A percentile compares a stretch with the other conserved stretches of the same genome.
Conservation (phyloP, 2,329 filamentous ascomycete species). For the Phialocephala sp. region DNA sequence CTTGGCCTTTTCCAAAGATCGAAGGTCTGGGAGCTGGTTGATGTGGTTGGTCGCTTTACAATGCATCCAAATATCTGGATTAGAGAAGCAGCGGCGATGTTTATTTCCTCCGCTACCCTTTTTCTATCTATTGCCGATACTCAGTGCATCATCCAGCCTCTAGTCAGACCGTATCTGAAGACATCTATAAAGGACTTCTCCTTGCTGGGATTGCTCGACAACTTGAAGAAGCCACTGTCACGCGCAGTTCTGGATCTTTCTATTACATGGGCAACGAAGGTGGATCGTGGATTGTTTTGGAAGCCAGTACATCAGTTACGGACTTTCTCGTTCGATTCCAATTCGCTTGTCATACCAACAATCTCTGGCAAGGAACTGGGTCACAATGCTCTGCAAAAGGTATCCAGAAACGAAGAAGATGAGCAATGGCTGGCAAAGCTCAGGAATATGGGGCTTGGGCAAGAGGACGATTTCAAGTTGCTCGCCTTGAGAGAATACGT, state of each 20-base stretch:
- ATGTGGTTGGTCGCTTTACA: constrained; percentile 82
- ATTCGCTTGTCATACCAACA: constrained; percentile 53
- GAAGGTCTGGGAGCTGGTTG: constrained; percentile 86
- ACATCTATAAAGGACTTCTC: constrained; percentile 71
- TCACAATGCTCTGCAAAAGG: constrained; percentile 62
- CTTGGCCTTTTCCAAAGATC: constrained; percentile 85
- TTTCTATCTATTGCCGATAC: constrained; percentile 81
- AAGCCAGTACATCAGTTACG: constrained; percentile 73
- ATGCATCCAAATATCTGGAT: constrained; percentile 97
- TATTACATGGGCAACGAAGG: constrained; percentile 81
- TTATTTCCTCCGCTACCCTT: constrained; percentile 76
- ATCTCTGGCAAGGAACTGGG: constrained; percentile 63
- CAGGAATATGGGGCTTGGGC: constrained; percentile 78
- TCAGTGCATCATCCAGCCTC: constrained; percentile 80
- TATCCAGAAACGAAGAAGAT: constrained; percentile 86
- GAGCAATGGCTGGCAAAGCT: constrained; percentile 90
- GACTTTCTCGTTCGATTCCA: constrained; percentile 69
- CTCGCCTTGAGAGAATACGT: constrained; percentile 88
- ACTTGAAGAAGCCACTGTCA: constrained; percentile 80
- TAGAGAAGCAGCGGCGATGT: constrained; percentile 84
- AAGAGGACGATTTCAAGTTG: constrained; percentile 89
- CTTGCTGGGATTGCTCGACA: constrained; percentile 77
- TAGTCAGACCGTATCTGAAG: constrained; percentile 83
- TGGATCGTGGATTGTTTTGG: constrained; percentile 88
- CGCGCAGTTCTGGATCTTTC: constrained; percentile 84